Percentiles rank a stretch among this genome's conserved stretches.
Evolutionary conservation across 345 rosid genomes (phyloP).

Genomic region (Salix arbutifolia): DNA sequence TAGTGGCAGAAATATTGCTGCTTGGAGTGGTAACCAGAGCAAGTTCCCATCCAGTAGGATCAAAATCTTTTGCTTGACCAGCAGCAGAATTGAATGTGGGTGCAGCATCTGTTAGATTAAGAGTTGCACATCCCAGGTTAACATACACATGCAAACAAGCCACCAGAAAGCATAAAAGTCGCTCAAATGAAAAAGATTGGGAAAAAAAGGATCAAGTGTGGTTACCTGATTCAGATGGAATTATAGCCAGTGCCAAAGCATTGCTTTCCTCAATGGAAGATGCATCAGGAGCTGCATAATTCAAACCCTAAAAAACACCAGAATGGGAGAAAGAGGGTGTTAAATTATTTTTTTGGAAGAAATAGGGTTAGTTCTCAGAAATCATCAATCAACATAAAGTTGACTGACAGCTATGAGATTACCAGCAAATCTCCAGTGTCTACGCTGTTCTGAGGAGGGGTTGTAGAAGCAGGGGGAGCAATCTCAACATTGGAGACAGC

Average conservation of each 20-base stretch:
- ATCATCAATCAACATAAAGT: constrained; percentile 1
- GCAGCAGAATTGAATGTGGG: constrained; percentile 48
- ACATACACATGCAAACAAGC: neutral
- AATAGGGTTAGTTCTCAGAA: neutral
- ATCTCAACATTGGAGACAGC: constrained; percentile 40
- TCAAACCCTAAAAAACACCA: constrained; percentile 56
- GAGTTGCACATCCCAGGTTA: neutral
- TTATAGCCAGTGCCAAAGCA: constrained; percentile 89
- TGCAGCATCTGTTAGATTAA: constrained; percentile 37
- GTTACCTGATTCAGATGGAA: constrained; percentile 60
- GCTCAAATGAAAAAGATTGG: neutral
- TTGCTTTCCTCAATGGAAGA: constrained; percentile 78
- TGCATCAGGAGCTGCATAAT: constrained; percentile 46
- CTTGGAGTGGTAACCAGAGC: constrained; percentile 80
- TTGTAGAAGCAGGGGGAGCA: constrained; percentile 44
- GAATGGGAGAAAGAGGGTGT: neutral
- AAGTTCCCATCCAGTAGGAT: constrained; percentile 96
- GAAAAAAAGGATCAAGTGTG: neutral
- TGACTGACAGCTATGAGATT: constrained; percentile 10
- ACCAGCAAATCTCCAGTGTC: constrained; percentile 88
- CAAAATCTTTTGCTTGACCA: constrained; percentile 56
- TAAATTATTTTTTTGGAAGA: neutral
- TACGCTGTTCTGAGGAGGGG: constrained; percentile 48
- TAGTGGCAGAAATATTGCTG: constrained; percentile 63
- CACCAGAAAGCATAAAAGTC: neutral